Percentiles rank a stretch among this genome's conserved stretches.
phyloP scores from a whole-genome alignment of 2,329 filamentous ascomycete species.

The Phialocephala sp. region DNA sequence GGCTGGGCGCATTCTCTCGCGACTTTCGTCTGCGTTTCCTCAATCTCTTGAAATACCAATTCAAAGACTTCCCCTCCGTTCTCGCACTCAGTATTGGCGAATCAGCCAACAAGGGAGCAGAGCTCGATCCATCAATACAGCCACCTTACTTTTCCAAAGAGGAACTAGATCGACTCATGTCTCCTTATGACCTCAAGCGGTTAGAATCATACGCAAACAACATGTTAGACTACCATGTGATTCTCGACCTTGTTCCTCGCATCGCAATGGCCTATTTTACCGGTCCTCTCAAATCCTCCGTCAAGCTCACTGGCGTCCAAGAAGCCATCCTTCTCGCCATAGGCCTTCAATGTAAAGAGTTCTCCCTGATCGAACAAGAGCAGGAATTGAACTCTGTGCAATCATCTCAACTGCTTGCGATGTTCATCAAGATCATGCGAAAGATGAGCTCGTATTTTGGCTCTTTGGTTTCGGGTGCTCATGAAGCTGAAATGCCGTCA shows the following conservation, averaged over 20 bases:
- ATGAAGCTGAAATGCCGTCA: constrained; percentile 68
- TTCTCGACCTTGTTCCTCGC: constrained; percentile 86
- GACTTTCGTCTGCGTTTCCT: constrained; percentile 97
- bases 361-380: constrained; percentile 82
- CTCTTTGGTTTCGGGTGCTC: constrained; percentile 74
- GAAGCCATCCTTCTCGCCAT: constrained; percentile 87
- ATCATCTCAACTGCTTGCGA: constrained; percentile 82
- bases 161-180: constrained; percentile 79
- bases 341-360: constrained; percentile 86
- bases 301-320: constrained; percentile 83
- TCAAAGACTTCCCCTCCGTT: constrained; percentile 78
- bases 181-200: constrained; percentile 93
- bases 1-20: constrained; percentile 84
- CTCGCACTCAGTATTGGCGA: constrained; percentile 88
- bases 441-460: constrained; percentile 85
- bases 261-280: constrained; percentile 87
- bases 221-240: constrained; percentile 97
- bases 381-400: constrained; percentile 61
- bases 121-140: constrained; percentile 63
- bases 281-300: constrained; percentile 68
- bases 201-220: constrained; percentile 96
- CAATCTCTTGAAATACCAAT: constrained; percentile 88
- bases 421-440: constrained; percentile 95
- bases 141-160: constrained; percentile 68
- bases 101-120: constrained; percentile 75